phyloP scores from a whole-genome alignment of 768 basidiomycete species.

The Lactifluus echinatus region DNA sequence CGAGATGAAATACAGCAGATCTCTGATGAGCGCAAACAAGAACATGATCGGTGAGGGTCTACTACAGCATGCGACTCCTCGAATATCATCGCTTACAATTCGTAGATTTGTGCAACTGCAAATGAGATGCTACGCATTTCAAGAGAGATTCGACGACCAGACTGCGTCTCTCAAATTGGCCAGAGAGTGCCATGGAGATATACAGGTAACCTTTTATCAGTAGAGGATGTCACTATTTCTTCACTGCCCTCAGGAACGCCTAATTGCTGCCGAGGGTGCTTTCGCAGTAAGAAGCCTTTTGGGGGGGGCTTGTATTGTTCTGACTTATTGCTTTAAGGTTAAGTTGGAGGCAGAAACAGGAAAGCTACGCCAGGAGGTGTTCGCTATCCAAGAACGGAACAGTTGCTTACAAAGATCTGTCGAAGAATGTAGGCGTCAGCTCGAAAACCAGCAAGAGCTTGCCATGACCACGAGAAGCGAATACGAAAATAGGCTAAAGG shows the following conservation, averaged over 20 bases:
- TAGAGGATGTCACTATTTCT: conserved; percentile 1
- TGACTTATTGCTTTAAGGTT: conserved; percentile 17
- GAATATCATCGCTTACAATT: background rate
- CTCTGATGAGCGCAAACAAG: conserved; percentile 4
- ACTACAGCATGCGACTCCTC: background rate
- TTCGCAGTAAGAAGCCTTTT: conserved; percentile 34
- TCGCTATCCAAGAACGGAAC: conserved; percentile 36
- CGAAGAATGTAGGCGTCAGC: conserved; percentile 14
- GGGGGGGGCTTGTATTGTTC: background rate
- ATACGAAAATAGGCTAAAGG: conserved; percentile 10
- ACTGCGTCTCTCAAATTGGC: conserved; percentile 42
- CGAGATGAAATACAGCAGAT: conserved; percentile 2
- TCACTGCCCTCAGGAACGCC: conserved; percentile 29
- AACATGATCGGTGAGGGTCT: conserved; percentile 8
- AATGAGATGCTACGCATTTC: conserved; percentile 33
- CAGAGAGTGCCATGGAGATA: conserved; percentile 46
- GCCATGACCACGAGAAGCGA: conserved; percentile 5
- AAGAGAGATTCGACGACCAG: conserved; percentile 56
- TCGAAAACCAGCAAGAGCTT: conserved; percentile 15
- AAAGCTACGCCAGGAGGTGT: conserved; percentile 32
- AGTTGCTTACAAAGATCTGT: conserved; percentile 24
- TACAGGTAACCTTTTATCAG: conserved; percentile 32
- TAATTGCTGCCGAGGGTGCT: conserved; percentile 29
- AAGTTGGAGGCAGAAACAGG: conserved; percentile 29
- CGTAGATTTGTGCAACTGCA: conserved; percentile 16